These are phyloP conservation scores for Thielaviopsis euricoi DNA, from an alignment of 2,329 filamentous ascomycete species.

Conservation along the genomic window DNA sequence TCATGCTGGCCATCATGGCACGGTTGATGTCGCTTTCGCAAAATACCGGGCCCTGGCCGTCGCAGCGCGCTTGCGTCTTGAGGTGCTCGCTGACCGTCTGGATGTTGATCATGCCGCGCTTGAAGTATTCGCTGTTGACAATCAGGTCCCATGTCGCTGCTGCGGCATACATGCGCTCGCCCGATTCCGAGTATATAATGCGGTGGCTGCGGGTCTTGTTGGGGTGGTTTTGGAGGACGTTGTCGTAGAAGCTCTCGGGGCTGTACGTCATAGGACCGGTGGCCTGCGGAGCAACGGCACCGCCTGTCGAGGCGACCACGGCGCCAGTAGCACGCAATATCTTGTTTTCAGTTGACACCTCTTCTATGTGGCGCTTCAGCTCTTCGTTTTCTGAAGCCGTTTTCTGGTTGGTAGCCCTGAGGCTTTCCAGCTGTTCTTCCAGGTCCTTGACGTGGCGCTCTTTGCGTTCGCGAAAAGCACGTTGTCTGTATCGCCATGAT, in stretches of 20 bases:
- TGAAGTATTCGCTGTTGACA: conserved; percentile 61
- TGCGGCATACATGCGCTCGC: conserved; percentile 54
- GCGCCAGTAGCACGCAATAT: conserved; percentile 59
- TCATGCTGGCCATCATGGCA: conserved; percentile 65
- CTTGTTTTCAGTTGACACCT: conserved; percentile 79
- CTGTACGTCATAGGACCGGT: conserved; percentile 56
- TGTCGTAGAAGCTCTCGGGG: conserved; percentile 55
- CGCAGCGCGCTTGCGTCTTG: conserved; percentile 59
- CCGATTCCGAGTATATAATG: conserved; percentile 47
- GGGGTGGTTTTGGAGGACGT: conserved; percentile 41
- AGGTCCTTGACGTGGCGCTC: conserved; percentile 88
- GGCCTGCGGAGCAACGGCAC: conserved; percentile 29
- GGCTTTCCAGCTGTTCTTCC: conserved; percentile 58
- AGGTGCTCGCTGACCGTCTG: conserved; percentile 64
- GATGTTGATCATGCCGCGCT: conserved; percentile 64
- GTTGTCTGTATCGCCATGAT: conserved; percentile 61
- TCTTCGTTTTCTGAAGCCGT: conserved; percentile 73
- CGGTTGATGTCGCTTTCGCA: conserved; percentile 55
- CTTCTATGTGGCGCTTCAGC: conserved; percentile 68
- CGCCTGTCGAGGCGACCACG: conserved; percentile 17
- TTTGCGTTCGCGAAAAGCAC: conserved; percentile 90
- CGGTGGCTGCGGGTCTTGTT: conserved; percentile 52
- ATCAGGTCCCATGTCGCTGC: conserved; percentile 84
- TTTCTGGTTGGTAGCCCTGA: conserved; percentile 57
- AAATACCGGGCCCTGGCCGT: conserved; percentile 80